These are phyloP conservation scores for Viola odorata DNA, from an alignment of 345 rosid species.

Conservation along the genomic window DNA sequence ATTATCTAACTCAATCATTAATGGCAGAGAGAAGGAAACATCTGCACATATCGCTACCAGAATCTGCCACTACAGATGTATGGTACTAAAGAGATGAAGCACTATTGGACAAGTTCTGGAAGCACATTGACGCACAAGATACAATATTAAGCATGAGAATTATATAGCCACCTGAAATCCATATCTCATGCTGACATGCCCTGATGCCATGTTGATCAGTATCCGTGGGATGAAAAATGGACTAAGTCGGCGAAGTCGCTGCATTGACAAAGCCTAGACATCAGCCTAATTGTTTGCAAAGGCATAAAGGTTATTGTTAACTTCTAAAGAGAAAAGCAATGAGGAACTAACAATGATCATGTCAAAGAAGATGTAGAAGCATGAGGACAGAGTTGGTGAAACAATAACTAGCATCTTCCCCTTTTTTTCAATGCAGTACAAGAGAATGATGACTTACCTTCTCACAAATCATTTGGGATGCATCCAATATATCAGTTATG, in stretches of 20 bases:
- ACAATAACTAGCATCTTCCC: neutral
- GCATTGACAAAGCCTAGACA: constrained; percentile 27
- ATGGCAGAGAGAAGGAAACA: too few relatives aligned
- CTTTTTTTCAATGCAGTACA: neutral
- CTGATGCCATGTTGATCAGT: constrained; percentile 94
- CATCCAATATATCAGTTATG: constrained; percentile 74
- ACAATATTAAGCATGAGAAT: neutral
- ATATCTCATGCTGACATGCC: constrained; percentile 93
- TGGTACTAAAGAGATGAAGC: neutral
- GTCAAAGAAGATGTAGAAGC: neutral
- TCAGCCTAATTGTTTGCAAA: constrained; percentile 10
- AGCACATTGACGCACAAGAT: neutral
- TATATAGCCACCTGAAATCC: constrained; percentile 72
- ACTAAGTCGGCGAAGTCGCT: constrained; percentile 85
- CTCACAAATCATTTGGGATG: constrained; percentile 81
- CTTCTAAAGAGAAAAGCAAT: neutral
- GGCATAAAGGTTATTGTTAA: constrained; percentile 8
- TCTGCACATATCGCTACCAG: too few relatives aligned
- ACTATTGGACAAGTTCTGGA: neutral
- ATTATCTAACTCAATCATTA: too few relatives aligned
- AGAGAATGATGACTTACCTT: constrained; percentile 42
- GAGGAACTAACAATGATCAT: too few relatives aligned
- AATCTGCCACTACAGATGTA: too few relatives aligned
- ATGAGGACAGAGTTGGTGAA: neutral
- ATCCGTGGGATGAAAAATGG: constrained; percentile 94